Conservation (phyloP, 73 alveolate species). For the Tetrahymena elliotti region DNA sequence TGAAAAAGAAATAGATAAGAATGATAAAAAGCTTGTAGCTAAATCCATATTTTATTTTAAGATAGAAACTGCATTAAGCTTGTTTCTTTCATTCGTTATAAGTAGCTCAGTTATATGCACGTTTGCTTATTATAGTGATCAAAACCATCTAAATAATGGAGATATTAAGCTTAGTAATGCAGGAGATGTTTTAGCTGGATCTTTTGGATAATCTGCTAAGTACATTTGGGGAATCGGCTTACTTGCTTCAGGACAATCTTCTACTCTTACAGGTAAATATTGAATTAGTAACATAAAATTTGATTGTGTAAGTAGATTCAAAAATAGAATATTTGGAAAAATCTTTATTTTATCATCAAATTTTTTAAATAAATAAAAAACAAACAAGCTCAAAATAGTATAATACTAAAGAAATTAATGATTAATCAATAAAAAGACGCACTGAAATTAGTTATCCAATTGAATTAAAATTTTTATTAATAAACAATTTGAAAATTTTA, state of each 20-base stretch:
- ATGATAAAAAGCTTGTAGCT: not conserved
- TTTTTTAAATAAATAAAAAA: too few species aligned
- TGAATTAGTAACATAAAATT: not conserved
- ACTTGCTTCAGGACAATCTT: slow-evolving; percentile 75
- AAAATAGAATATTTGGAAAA: not conserved
- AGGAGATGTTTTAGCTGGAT: slow-evolving; percentile 29
- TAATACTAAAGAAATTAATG: too few species aligned
- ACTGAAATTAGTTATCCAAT: too few species aligned
- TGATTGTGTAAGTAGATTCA: not conserved
- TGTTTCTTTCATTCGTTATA: slow-evolving; percentile 53
- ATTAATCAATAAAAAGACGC: too few species aligned
- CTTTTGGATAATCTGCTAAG: slow-evolving; percentile 50
- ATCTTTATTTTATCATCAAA: too few species aligned
- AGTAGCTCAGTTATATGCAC: slow-evolving; percentile 52
- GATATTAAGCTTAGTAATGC: slow-evolving; percentile 41
- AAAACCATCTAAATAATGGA: not conserved
- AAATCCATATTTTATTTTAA: slow-evolving; percentile 43
- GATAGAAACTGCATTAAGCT: slow-evolving; percentile 47
- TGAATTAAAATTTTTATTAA: too few species aligned
- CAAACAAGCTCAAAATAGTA: too few species aligned
- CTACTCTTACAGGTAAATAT: slow-evolving; percentile 58
- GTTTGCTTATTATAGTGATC: slow-evolving; percentile 45
- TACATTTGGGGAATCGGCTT: slow-evolving; percentile 64
- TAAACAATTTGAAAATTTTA: too few species aligned
- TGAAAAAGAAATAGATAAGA: slow-evolving; percentile 31